Evolutionary conservation across 2,329 filamentous ascomycete genomes (phyloP).

Genomic region (Calonectria crousiana): DNA sequence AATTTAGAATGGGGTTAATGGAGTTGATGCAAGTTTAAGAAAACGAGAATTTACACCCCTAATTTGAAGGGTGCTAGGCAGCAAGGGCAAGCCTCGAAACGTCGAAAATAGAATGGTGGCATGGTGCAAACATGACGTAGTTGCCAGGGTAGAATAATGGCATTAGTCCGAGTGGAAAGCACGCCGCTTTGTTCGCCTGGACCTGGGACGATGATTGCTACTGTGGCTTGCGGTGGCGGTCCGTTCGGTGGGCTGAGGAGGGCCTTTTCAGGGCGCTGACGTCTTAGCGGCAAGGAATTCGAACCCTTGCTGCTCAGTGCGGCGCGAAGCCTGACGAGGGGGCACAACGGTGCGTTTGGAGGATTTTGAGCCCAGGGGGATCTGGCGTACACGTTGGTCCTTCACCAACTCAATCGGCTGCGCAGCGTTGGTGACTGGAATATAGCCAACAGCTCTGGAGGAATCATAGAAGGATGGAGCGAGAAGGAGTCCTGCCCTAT

Average conservation of each 20-base stretch:
- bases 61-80: neutral
- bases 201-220: neutral
- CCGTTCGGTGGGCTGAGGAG: neutral
- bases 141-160: neutral
- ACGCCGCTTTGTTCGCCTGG: neutral
- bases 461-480: neutral
- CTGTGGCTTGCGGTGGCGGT: neutral
- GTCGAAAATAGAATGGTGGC: neutral
- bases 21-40: neutral
- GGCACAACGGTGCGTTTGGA: neutral
- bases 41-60: neutral
- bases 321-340: neutral
- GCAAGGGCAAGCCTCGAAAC: neutral
- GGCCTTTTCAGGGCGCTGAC: neutral
- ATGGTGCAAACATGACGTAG: neutral
- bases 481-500: neutral
- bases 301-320: neutral
- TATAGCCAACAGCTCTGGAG: neutral
- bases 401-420: neutral
- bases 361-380: neutral
- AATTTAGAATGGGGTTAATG: neutral
- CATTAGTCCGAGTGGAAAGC: neutral
- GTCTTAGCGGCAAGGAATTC: neutral
- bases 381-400: neutral
- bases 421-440: neutral